Conservation (phyloP, 306 rosid species). For the Prunus campanulata region DNA sequence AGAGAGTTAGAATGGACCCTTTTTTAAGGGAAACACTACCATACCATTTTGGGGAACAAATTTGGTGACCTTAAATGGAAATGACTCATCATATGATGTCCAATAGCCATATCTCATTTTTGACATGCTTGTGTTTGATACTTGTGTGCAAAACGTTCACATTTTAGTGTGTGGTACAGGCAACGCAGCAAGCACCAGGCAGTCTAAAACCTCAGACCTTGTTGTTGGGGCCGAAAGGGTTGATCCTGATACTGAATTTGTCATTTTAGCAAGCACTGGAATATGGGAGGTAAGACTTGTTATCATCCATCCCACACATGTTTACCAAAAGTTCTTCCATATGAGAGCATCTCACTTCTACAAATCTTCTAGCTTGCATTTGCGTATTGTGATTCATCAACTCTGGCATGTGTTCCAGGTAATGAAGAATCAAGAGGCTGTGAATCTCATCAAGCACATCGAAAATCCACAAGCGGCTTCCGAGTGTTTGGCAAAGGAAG, state of each 20-base stretch:
- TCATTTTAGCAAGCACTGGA: constrained; percentile 75
- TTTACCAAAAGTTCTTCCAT: background rate
- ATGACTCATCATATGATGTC: background rate
- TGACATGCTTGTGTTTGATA: background rate
- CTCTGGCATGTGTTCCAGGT: constrained; percentile 38
- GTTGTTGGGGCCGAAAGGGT: constrained; percentile 48
- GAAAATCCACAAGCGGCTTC: constrained; percentile 86
- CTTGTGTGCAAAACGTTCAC: constrained; percentile 5
- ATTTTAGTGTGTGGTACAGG: constrained; percentile 22
- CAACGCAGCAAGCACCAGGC: constrained; percentile 22
- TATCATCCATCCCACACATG: background rate
- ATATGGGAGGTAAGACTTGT: constrained; percentile 75
- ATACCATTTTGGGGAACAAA: background rate
- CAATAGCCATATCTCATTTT: background rate
- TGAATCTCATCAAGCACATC: constrained; percentile 66
- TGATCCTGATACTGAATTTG: constrained; percentile 56
- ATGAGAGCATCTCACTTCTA: background rate
- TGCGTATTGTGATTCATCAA: background rate
- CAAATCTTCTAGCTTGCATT: background rate
- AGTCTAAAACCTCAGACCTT: constrained; percentile 47
- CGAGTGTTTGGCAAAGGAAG: constrained; percentile 76
- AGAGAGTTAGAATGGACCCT: background rate
- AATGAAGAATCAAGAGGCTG: constrained; percentile 88
- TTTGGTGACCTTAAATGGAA: background rate
- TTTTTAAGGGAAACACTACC: background rate